These are phyloP conservation scores for Metschnikowia dekortorum DNA, from an alignment of 805 yeast genomes.

Conservation along the genomic window DNA sequence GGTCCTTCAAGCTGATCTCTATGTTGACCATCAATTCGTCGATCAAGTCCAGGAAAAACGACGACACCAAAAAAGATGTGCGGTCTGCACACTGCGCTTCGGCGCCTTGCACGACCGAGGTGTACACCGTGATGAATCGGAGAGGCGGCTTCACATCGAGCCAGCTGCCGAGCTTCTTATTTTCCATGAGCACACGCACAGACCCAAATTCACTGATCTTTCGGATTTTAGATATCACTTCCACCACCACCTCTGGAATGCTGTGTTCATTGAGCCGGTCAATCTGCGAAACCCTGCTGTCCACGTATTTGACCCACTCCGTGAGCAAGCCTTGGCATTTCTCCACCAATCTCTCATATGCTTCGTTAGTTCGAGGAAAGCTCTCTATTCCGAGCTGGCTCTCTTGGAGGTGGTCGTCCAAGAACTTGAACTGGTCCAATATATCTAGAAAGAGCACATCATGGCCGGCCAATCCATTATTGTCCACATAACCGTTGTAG, in stretches of 20 bases:
- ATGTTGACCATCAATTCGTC: slow-evolving; percentile 66
- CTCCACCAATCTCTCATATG: slow-evolving; percentile 17
- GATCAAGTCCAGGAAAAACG: slow-evolving; percentile 71
- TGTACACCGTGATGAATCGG: slow-evolving; percentile 40
- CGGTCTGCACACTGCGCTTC: slow-evolving; percentile 17
- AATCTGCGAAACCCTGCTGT: slow-evolving; percentile 43
- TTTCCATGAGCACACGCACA: slow-evolving; percentile 45
- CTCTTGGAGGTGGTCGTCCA: slow-evolving; percentile 18
- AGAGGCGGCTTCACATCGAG: slow-evolving; percentile 57
- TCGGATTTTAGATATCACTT: slow-evolving; percentile 61
- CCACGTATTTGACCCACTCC: slow-evolving; percentile 56
- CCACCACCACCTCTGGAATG: slow-evolving; percentile 69
- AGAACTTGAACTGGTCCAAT: slow-evolving; percentile 38
- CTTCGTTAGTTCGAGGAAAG: slow-evolving; percentile 11
- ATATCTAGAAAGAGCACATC: slow-evolving; percentile 36
- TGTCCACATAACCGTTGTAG: slow-evolving; percentile 8
- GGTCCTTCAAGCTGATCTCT: slow-evolving; percentile 53
- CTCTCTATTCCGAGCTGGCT: slow-evolving; percentile 8
- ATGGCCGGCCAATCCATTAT: slow-evolving; percentile 14
- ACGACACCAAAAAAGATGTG: slow-evolving; percentile 46
- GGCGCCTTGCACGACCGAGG: slow-evolving; percentile 43
- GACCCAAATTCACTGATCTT: slow-evolving; percentile 61
- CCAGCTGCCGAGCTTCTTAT: slow-evolving; percentile 62
- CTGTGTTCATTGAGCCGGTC: slow-evolving; percentile 64
- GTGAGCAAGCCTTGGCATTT: slow-evolving; percentile 40